Base-by-base conservation (phyloP, 2,329 filamentous ascomycete genomes). In the Colletotrichum truncatum region DNA sequence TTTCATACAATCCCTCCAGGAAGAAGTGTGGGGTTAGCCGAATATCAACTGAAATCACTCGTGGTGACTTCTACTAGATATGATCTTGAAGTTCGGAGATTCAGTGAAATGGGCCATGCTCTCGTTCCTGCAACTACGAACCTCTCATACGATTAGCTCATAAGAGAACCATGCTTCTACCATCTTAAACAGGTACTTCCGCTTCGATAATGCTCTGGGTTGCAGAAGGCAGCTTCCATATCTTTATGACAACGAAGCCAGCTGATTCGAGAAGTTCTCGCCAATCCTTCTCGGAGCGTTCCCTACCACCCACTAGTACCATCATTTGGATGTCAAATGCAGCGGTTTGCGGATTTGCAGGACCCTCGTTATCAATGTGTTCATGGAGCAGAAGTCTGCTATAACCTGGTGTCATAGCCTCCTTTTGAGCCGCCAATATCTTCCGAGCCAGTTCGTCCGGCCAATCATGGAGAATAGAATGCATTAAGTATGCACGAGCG, bases 391-490 rank as follows among this genome's bases (percentile, higher is more conserved):
- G 66, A 2, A 81, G 69, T 12, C 72, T 72, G 28, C 78, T 75
- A 46, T 16, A 43, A 3, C 85, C 78, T 2, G 81, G 75, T 64
- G 81, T 78, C 68, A 87, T 68, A 30, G 80, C 77, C 1, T 83
- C 80, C 0, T 80, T 70, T 28, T 86, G 72, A 1, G 75, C 77
- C 32, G 74, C 76, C 38, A 82, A 72, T 46, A 85, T 83, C 54
- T 72, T 70, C 8, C 75, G 66, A 4, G 74, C 73, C 48, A 82
- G 75, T 12, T 75, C 73, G 57, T 87, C 84, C 0, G 84, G 78
- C 83, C 84, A 86, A 73, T 87, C 84, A 71, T 87, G 85, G 10
- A 88, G 75, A 51, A 87, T 84, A 66, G 81, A 75, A 69, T 85
- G 84, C 66, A 88, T 72, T 43, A 87, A 73, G 73, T 84, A 87